Percentiles rank a stretch among this genome's conserved stretches.
Conservation (phyloP, 2,329 filamentous ascomycete species). For the Ilyonectria sp. region DNA sequence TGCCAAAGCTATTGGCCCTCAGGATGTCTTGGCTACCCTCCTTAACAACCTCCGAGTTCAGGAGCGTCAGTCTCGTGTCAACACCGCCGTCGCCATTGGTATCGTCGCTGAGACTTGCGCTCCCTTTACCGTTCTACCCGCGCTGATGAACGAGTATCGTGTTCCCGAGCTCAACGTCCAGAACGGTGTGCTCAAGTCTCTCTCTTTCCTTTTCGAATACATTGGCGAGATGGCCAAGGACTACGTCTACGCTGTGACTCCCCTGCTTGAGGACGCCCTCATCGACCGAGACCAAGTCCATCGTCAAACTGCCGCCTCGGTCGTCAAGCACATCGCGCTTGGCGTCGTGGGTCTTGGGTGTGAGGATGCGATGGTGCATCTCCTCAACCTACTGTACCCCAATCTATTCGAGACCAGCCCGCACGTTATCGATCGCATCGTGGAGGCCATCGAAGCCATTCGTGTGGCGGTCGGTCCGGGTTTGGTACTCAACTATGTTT, state of each 20-base stretch:
- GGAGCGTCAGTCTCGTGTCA: constrained; percentile 97
- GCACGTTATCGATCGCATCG: constrained; percentile 97
- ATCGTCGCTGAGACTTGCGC: constrained; percentile 99
- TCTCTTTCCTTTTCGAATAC: constrained; percentile 98
- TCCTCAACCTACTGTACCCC: constrained; percentile 95
- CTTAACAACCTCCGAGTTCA: constrained; percentile 98
- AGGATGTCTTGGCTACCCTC: constrained; percentile 95
- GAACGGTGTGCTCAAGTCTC: constrained; percentile 96
- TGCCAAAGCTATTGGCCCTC: constrained; percentile 97
- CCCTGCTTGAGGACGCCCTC: constrained; percentile 94
- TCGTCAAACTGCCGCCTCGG: constrained; percentile 93
- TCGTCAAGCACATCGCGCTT: constrained; percentile 97
- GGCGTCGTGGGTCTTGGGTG: constrained; percentile 98
- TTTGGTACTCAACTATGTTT: constrained; percentile 96
- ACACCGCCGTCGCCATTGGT: constrained; percentile 97
- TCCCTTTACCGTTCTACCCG: constrained; percentile 97
- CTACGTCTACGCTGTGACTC: constrained; percentile 98
- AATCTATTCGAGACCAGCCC: constrained; percentile 98
- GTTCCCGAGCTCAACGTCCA: constrained; percentile 99
- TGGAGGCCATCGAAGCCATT: constrained; percentile 97
- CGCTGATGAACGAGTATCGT: constrained; percentile 99
- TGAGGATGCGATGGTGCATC: constrained; percentile 98
- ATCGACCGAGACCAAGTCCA: constrained; percentile 99
- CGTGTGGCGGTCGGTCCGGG: constrained; percentile 94
- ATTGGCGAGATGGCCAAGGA: constrained; percentile 99